Percentiles rank a stretch among this genome's conserved stretches.
Evolutionary conservation across 306 rosid genomes (phyloP).

Genomic region (Fragaria vesca): DNA sequence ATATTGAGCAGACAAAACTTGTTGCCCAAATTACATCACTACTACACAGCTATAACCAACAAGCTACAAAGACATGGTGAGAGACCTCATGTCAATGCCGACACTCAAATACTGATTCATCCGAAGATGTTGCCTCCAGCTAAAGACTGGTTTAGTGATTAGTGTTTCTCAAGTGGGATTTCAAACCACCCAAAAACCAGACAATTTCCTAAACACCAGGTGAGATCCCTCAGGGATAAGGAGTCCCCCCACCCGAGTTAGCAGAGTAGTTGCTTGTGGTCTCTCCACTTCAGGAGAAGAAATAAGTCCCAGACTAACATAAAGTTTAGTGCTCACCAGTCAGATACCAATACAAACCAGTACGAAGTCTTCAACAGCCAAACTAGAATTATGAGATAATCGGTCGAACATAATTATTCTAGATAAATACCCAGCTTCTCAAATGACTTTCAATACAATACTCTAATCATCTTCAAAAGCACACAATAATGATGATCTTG

Average conservation of each 20-base stretch:
- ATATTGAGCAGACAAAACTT: neutral
- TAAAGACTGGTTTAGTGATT: neutral
- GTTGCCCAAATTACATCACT: neutral
- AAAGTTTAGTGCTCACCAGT: neutral
- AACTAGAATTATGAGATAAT: neutral
- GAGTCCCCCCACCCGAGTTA: neutral
- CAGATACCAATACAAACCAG: neutral
- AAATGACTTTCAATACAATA: neutral
- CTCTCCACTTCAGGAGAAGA: neutral
- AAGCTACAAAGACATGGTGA: neutral
- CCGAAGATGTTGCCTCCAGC: neutral
- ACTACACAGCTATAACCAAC: neutral
- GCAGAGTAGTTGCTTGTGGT: neutral
- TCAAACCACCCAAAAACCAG: neutral
- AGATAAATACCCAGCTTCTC: neutral
- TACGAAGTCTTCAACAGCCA: neutral
- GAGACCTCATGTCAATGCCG: neutral
- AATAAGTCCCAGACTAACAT: neutral
- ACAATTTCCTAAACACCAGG: neutral
- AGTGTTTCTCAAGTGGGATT: neutral
- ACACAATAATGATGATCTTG: neutral
- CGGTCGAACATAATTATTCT: neutral
- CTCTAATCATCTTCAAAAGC: neutral
- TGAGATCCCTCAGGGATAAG: neutral
- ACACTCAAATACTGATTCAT: neutral